These are phyloP conservation scores for Neonectria sp. DNA, from an alignment of 2,329 filamentous ascomycete genomes.

Conservation along the genomic window DNA sequence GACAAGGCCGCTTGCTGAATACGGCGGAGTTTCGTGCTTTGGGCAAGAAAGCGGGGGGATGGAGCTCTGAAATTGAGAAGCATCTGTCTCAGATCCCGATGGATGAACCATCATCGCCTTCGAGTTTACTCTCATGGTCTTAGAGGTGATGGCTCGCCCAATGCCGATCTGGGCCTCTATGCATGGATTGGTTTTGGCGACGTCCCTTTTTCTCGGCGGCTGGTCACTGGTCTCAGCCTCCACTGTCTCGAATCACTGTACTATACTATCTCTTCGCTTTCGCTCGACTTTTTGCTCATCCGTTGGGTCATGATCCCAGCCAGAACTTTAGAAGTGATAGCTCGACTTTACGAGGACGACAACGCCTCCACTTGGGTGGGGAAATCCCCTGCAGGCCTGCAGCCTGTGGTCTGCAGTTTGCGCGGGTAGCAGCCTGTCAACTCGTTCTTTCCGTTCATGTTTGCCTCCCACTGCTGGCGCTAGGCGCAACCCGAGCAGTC, in stretches of 20 bases:
- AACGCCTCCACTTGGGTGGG: not conserved
- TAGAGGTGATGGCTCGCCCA: not conserved
- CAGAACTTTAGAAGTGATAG: not conserved
- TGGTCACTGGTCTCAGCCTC: not conserved
- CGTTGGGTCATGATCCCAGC: not conserved
- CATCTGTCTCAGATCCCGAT: not conserved
- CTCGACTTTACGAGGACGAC: no score
- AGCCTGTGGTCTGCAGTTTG: not conserved
- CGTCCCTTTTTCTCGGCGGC: not conserved
- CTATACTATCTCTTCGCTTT: not conserved
- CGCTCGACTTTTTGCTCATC: not conserved
- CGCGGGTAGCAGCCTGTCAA: not conserved
- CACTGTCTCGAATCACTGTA: not conserved
- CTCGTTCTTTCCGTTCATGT: not conserved
- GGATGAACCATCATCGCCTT: not conserved
- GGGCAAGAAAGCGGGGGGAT: not conserved
- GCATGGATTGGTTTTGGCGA: no score
- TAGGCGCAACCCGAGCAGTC: constrained; percentile 3
- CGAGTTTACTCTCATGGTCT: not conserved
- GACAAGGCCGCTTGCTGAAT: not conserved
- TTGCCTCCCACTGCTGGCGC: constrained; percentile 24
- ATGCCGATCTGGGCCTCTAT: not conserved
- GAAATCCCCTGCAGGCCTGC: not conserved
- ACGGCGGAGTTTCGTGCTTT: not conserved
- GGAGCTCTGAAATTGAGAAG: not conserved